These are phyloP conservation scores for Vigna trinervia DNA, from an alignment of 306 rosid species.

Conservation along the genomic window DNA sequence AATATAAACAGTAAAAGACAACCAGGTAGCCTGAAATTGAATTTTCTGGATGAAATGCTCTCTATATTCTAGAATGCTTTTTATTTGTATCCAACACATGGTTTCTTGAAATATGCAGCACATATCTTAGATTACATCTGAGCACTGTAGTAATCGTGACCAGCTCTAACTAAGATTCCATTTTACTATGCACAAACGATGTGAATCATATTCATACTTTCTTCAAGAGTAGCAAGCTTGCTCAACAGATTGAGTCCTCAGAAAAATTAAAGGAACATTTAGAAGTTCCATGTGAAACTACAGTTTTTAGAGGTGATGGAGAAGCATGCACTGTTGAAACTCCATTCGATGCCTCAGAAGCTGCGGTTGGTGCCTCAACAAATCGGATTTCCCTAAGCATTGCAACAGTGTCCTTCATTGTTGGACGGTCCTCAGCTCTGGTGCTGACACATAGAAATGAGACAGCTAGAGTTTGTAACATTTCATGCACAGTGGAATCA, in stretches of 20 bases:
- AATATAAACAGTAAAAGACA: no score
- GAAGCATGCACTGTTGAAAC: slow-evolving; percentile 39
- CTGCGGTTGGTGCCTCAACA: slow-evolving; percentile 43
- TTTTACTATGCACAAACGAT: slow-evolving; percentile 47
- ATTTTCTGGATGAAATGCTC: slow-evolving; percentile 15
- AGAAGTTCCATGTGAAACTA: slow-evolving; percentile 56
- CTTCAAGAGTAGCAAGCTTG: slow-evolving; percentile 33
- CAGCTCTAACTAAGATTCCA: slow-evolving; percentile 40
- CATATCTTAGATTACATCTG: slow-evolving; percentile 40
- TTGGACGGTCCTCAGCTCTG: slow-evolving; percentile 69
- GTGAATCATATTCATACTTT: slow-evolving; percentile 1
- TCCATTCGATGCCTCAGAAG: slow-evolving; percentile 49
- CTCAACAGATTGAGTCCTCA: slow-evolving; percentile 56
- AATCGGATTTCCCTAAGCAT: slow-evolving; percentile 81
- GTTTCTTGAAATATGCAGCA: slow-evolving; percentile 42
- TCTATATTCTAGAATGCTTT: slow-evolving; percentile 23
- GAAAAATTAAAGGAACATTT: slow-evolving; percentile 65
- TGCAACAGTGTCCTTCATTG: slow-evolving; percentile 79
- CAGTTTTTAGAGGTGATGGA: slow-evolving; percentile 47
- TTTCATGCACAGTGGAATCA: slow-evolving; percentile 71
- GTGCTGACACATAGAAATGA: slow-evolving; percentile 67
- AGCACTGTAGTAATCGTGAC: slow-evolving; percentile 41
- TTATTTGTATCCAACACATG: slow-evolving; percentile 28
- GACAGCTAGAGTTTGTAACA: slow-evolving; percentile 81
- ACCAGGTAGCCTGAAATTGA: background rate